Conservation (phyloP, 148 eudicot genomes). For the Tetragonia tetragonoides region DNA sequence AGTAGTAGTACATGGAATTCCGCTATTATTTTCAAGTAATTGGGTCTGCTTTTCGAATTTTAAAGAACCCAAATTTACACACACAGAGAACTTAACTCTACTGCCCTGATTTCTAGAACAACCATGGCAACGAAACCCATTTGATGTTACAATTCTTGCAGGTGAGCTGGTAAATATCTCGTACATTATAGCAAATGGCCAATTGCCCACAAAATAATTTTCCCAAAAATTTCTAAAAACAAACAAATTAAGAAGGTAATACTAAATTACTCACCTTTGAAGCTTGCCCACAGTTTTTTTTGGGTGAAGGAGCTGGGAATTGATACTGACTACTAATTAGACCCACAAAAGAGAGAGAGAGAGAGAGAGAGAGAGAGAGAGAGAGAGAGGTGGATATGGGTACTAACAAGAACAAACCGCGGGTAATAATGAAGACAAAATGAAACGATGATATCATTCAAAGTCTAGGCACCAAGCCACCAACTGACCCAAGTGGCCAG, state of each 20-base stretch:
- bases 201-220: background rate
- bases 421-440: background rate
- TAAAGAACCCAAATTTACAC: constrained; percentile 3
- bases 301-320: background rate
- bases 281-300: background rate
- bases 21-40: background rate
- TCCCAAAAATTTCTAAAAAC: background rate
- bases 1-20: background rate
- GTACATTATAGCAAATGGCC: constrained; percentile 10
- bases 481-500: no score
- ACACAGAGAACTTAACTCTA: constrained; percentile 5
- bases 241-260: background rate
- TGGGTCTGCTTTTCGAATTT: background rate
- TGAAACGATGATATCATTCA: background rate
- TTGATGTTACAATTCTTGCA: constrained; percentile 10
- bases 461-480: no score
- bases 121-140: constrained; percentile 20
- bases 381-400: background rate
- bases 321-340: no score
- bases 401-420: background rate
- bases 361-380: background rate
- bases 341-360: background rate
- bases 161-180: constrained; percentile 13
- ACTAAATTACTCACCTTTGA: background rate
- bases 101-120: constrained; percentile 1